phyloP scores from a whole-genome alignment of 192 early-diverging fungal genomes.

The Coemansia sp. region DNA sequence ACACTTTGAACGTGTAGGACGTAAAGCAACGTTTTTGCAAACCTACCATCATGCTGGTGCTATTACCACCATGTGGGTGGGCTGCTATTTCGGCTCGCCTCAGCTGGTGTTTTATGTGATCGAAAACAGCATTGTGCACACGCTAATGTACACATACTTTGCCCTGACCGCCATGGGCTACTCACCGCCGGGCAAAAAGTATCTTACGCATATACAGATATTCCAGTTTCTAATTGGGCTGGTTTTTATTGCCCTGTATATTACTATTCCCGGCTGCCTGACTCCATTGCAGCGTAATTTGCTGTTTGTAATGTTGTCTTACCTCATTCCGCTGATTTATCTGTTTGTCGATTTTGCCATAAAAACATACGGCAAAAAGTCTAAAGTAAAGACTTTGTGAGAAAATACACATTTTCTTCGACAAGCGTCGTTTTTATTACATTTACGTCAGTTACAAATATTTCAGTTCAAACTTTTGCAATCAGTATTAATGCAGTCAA shows the following conservation, averaged over 20 bases:
- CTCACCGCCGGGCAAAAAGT: conserved; percentile 77
- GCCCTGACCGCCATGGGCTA: conserved; percentile 71
- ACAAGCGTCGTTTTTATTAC: too few relatives aligned
- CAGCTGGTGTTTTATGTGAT: conserved; percentile 81
- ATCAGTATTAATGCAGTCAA: too few relatives aligned
- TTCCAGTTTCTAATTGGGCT: conserved; percentile 79
- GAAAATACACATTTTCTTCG: not conserved
- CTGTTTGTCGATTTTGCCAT: conserved; percentile 83
- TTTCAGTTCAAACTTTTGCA: too few relatives aligned
- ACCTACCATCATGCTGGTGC: conserved; percentile 88
- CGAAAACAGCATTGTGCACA: conserved; percentile 82
- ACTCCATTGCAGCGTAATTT: conserved; percentile 63
- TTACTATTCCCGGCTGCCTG: conserved; percentile 62
- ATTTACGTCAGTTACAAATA: too few relatives aligned
- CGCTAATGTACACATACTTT: conserved; percentile 87
- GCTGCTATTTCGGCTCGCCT: conserved; percentile 73
- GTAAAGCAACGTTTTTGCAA: conserved; percentile 74
- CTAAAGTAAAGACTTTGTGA: conserved; percentile 31
- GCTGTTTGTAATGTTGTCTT: conserved; percentile 66
- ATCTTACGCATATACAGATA: conserved; percentile 82
- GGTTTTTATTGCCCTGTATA: conserved; percentile 64
- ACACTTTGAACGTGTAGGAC: conserved; percentile 51
- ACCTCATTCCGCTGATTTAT: conserved; percentile 75
- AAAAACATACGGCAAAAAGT: conserved; percentile 64
- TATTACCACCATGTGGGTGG: conserved; percentile 88